Evolutionary conservation across 192 early-diverging fungal species (phyloP).

Genomic region (Coemansia sp.): DNA sequence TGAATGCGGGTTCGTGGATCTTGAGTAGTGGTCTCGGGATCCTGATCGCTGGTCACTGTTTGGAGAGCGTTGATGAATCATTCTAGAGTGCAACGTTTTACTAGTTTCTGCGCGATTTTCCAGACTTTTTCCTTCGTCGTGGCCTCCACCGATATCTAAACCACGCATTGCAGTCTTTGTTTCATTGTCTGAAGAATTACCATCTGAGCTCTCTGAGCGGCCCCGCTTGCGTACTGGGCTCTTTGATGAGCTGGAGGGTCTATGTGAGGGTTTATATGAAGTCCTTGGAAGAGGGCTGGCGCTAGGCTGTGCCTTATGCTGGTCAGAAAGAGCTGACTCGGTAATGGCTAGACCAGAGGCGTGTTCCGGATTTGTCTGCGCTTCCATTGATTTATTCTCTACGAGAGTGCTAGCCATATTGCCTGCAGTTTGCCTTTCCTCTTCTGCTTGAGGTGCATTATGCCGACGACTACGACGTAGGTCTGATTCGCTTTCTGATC

Average conservation of each 20-base stretch:
- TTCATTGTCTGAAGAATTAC: neutral
- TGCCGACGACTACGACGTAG: neutral
- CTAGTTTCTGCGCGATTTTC: neutral
- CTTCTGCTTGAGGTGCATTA: too few species aligned
- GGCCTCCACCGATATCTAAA: neutral
- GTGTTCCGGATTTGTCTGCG: too few species aligned
- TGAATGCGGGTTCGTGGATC: neutral
- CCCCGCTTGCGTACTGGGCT: neutral
- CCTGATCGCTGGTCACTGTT: neutral
- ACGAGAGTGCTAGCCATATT: neutral
- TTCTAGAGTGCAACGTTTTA: neutral
- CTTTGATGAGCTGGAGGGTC: conserved; percentile 3
- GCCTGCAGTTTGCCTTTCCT: too few species aligned
- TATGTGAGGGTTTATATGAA: neutral
- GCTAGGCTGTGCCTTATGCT: neutral
- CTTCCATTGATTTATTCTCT: neutral
- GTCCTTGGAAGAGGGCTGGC: neutral
- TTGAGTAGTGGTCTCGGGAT: neutral
- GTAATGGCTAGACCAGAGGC: neutral
- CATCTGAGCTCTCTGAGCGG: neutral
- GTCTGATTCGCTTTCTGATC: conserved; percentile 7
- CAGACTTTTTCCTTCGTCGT: neutral
- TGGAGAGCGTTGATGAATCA: neutral
- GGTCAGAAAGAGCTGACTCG: neutral
- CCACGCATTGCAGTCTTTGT: conserved; percentile 4